phyloP scores from a whole-genome alignment of 495 filamentous ascomycete species.

The Trichocladium uniseriatum region DNA sequence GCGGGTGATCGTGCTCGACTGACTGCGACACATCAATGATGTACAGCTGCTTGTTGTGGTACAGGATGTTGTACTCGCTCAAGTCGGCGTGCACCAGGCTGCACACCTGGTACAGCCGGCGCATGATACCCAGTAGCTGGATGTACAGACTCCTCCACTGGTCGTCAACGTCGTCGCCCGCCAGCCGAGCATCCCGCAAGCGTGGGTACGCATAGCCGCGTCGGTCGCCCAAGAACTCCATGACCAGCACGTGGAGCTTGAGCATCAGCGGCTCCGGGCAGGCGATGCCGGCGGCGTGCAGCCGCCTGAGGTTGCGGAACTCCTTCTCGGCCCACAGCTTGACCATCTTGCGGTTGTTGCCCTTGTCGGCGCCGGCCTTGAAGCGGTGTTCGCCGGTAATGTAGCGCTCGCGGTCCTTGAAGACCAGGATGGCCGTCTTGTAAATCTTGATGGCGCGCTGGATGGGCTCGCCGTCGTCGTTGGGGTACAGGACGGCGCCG shows the following conservation, averaged over 20 bases:
- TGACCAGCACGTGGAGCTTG: conserved; percentile 81
- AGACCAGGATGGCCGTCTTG: conserved; percentile 91
- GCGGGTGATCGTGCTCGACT: conserved; percentile 92
- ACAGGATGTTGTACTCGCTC: conserved; percentile 94
- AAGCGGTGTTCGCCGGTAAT: conserved; percentile 81
- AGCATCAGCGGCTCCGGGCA: conserved; percentile 84
- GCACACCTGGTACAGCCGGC: conserved; percentile 82
- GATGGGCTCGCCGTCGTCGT: conserved; percentile 37
- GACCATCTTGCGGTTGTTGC: conserved; percentile 88
- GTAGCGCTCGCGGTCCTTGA: conserved; percentile 95
- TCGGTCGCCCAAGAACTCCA: conserved; percentile 83
- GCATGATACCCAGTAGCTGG: conserved; percentile 80
- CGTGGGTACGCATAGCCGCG: conserved; percentile 81
- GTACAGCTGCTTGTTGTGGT: conserved; percentile 72
- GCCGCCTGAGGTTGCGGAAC: conserved; percentile 81
- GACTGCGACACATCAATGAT: conserved; percentile 97
- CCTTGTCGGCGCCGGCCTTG: conserved; percentile 74
- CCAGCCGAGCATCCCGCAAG: conserved; percentile 46
- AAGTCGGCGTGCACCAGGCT: conserved; percentile 89
- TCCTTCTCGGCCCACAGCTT: conserved; percentile 98
- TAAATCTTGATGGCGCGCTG: conserved; percentile 90
- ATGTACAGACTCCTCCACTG: conserved; percentile 72
- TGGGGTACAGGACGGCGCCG: conserved; percentile 43
- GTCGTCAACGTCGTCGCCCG: conserved; percentile 51
- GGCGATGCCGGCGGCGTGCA: conserved; percentile 73